These are phyloP conservation scores for Amylocarpus encephaloides DNA, from an alignment of 2,329 filamentous ascomycete genomes.

Conservation along the genomic window DNA sequence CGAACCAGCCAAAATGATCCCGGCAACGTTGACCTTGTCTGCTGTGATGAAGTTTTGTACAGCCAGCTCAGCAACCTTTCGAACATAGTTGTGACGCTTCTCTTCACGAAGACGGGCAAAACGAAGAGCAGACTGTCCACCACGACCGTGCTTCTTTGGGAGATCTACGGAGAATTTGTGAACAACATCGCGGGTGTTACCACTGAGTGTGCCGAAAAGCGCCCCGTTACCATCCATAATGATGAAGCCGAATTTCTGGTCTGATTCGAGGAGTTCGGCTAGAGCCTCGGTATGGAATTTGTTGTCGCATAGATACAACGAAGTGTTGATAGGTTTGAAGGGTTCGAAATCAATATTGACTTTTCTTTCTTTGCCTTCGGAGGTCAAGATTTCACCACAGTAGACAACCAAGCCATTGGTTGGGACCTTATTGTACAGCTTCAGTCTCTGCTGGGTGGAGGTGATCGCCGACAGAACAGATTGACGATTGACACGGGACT, in stretches of 20 bases:
- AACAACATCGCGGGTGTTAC: slow-evolving; percentile 92
- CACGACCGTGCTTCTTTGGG: slow-evolving; percentile 99
- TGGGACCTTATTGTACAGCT: slow-evolving; percentile 98
- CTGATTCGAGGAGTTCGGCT: slow-evolving; percentile 93
- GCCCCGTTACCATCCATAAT: slow-evolving; percentile 99
- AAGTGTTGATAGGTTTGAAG: slow-evolving; percentile 99
- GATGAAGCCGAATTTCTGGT: slow-evolving; percentile 99
- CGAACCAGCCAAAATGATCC: slow-evolving; percentile 90
- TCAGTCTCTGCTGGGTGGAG: slow-evolving; percentile 96
- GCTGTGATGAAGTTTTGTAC: slow-evolving; percentile 98
- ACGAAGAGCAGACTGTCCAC: slow-evolving; percentile 98
- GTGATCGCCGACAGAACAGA: slow-evolving; percentile 98
- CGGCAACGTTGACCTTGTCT: slow-evolving; percentile 97
- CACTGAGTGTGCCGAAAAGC: slow-evolving; percentile 91
- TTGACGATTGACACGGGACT: slow-evolving; percentile 97
- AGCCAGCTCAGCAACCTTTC: slow-evolving; percentile 94
- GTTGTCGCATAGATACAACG: slow-evolving; percentile 98
- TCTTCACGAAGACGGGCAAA: slow-evolving; percentile 99
- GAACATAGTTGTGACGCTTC: slow-evolving; percentile 99
- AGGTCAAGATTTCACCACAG: slow-evolving; percentile 99
- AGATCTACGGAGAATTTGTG: slow-evolving; percentile 99
- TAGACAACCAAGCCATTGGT: slow-evolving; percentile 97
- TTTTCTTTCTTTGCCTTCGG: slow-evolving; percentile 97
- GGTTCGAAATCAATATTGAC: slow-evolving; percentile 99
- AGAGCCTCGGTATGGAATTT: slow-evolving; percentile 99